Evolutionary conservation across 306 rosid genomes (phyloP).

Genomic region (Macrotyloma uniflorum): DNA sequence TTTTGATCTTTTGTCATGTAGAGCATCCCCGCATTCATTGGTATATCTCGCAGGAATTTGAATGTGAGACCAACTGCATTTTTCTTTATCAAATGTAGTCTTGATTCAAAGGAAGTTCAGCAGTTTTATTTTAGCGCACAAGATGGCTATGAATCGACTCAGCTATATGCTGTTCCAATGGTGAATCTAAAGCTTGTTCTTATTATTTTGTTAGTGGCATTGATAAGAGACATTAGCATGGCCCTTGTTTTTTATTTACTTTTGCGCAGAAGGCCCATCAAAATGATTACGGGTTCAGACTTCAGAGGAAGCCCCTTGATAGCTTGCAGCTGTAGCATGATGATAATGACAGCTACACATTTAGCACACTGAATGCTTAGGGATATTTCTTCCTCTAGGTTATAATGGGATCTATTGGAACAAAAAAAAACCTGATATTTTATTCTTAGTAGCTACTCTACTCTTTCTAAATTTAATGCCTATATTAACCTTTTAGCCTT

Average conservation of each 20-base stretch:
- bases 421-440: not conserved
- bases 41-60: constrained; percentile 77
- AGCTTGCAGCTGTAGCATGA: not conserved
- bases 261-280: not conserved
- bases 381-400: not conserved
- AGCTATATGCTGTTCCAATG: constrained; percentile 74
- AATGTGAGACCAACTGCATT: constrained; percentile 84
- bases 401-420: not conserved
- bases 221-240: not conserved
- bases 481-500: not conserved
- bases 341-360: not conserved
- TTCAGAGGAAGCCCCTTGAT: not conserved
- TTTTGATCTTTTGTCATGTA: constrained; percentile 49
- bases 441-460: not conserved
- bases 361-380: not conserved
- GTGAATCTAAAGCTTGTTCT: constrained; percentile 49
- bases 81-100: constrained; percentile 84
- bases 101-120: constrained; percentile 72
- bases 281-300: constrained; percentile 12
- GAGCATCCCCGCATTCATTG: constrained; percentile 68
- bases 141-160: constrained; percentile 94
- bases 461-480: constrained; percentile 10
- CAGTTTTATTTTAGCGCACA: constrained; percentile 69
- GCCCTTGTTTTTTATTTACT: not conserved
- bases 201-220: not conserved